These are phyloP conservation scores for Raddia guianensis DNA, from an alignment of 176 grass and related monocot species.

Conservation along the genomic window DNA sequence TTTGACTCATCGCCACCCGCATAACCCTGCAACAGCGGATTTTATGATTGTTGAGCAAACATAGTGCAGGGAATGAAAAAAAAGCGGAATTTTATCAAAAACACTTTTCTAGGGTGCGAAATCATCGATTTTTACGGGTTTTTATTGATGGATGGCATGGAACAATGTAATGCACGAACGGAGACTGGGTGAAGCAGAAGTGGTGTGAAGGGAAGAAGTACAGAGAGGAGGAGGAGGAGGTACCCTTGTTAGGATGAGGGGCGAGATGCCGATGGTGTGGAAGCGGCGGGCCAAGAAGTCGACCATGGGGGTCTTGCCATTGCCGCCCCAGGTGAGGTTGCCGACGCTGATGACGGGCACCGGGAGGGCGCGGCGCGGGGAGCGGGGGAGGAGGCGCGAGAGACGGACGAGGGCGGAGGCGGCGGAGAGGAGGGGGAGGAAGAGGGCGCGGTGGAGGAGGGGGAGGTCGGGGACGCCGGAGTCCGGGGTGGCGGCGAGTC, in stretches of 20 bases:
- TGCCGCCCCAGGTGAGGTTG: conserved; percentile 84
- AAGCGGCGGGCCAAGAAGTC: conserved; percentile 65
- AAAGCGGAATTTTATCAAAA: no score
- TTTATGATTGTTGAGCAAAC: not conserved
- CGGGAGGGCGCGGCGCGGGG: conserved; percentile 34
- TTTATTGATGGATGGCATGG: not conserved
- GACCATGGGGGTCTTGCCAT: conserved; percentile 89
- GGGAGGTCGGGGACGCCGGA: conserved; percentile 51
- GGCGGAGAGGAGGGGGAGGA: conserved; percentile 71
- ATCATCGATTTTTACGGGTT: not conserved
- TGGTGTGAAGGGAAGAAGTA: not conserved
- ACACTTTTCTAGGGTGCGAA: no score
- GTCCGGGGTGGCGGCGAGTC: conserved; percentile 63
- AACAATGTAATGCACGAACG: not conserved
- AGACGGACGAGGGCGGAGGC: conserved; percentile 53
- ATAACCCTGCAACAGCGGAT: conserved; percentile 58
- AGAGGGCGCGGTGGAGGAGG: conserved; percentile 53
- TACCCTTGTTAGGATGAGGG: conserved; percentile 80
- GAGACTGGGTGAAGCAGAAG: not conserved
- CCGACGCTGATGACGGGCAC: conserved; percentile 85
- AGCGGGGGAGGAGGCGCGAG: conserved; percentile 39
- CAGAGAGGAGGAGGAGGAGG: not conserved
- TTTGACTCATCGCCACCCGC: conserved; percentile 70
- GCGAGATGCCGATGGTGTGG: conserved; percentile 40
- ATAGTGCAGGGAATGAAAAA: not conserved